Conservation (phyloP, 1,284 basidiomycete genomes). For the Uromyces viciae-fabae region DNA sequence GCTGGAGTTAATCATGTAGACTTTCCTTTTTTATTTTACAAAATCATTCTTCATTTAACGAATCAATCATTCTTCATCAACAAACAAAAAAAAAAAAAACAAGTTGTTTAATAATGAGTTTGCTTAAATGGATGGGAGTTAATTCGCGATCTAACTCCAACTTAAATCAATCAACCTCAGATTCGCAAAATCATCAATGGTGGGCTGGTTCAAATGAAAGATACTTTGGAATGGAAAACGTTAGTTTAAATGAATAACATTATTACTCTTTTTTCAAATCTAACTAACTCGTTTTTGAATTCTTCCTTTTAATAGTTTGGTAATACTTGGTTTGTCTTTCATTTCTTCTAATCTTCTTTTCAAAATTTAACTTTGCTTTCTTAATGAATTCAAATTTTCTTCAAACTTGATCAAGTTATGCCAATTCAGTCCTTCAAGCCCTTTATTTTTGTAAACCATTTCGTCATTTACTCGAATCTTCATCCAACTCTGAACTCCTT, state of each 20-base stretch:
- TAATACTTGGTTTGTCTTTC: conserved; percentile 17
- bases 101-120: conserved; percentile 47
- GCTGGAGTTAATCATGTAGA: too few relatives aligned
- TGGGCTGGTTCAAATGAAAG: conserved; percentile 52
- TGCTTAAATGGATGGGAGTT: conserved; percentile 50
- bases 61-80: too few relatives aligned
- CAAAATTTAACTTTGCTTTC: too few relatives aligned
- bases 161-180: conserved; percentile 28
- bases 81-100: too few relatives aligned
- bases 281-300: conserved; percentile 67
- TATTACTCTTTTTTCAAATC: conserved; percentile 57
- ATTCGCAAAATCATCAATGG: conserved; percentile 22
- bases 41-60: too few relatives aligned
- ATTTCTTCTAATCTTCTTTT: background rate
- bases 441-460: conserved; percentile 85
- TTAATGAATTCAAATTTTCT: background rate
- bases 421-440: conserved; percentile 93
- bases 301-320: conserved; percentile 6
- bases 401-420: conserved; percentile 65
- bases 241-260: conserved; percentile 60
- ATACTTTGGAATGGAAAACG: conserved; percentile 84
- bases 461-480: conserved; percentile 65
- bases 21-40: too few relatives aligned
- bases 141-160: conserved; percentile 38
- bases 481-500: conserved; percentile 58